Evolutionary conservation across 2,329 filamentous ascomycete genomes (phyloP).

Genomic region (Tolypocladium pustulatum): DNA sequence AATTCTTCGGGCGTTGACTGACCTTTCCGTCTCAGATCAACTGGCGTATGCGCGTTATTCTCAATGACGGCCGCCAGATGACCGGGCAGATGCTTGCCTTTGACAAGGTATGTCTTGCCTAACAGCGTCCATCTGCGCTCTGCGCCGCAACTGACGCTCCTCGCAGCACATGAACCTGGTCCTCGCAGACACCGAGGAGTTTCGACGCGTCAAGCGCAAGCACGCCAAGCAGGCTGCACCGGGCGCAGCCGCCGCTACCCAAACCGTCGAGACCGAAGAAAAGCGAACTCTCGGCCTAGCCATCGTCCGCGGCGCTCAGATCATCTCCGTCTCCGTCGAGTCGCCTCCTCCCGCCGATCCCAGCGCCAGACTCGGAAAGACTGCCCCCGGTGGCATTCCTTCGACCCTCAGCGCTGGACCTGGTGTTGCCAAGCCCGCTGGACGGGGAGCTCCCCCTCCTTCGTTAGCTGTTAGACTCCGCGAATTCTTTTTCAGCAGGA

Average conservation of each 20-base stretch:
- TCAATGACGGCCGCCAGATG: slow-evolving; percentile 93
- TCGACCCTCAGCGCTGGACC: slow-evolving; percentile 71
- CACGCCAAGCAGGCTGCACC: slow-evolving; percentile 61
- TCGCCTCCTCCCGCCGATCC: slow-evolving; percentile 92
- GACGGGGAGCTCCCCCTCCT: slow-evolving; percentile 62
- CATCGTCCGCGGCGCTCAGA: slow-evolving; percentile 88
- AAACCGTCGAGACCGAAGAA: slow-evolving; percentile 81
- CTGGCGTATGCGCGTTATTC: slow-evolving; percentile 95
- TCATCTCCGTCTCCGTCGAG: slow-evolving; percentile 91
- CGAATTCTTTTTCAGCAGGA: neutral
- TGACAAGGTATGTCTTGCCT: slow-evolving; percentile 61
- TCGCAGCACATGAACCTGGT: slow-evolving; percentile 95
- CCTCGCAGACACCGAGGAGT: slow-evolving; percentile 96
- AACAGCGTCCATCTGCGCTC: neutral
- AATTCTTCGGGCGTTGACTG: neutral
- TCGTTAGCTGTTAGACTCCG: slow-evolving; percentile 58
- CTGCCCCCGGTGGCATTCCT: slow-evolving; percentile 55
- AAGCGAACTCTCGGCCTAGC: slow-evolving; percentile 94
- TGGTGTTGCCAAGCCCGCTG: slow-evolving; percentile 83
- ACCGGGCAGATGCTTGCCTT: slow-evolving; percentile 97
- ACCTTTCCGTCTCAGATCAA: slow-evolving; percentile 62
- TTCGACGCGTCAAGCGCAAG: slow-evolving; percentile 82
- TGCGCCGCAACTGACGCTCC: slow-evolving; percentile 5
- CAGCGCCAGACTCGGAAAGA: slow-evolving; percentile 75
- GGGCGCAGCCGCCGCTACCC: slow-evolving; percentile 43